Conservation (phyloP, 805 yeast genomes). For the Candida xyloterini region DNA sequence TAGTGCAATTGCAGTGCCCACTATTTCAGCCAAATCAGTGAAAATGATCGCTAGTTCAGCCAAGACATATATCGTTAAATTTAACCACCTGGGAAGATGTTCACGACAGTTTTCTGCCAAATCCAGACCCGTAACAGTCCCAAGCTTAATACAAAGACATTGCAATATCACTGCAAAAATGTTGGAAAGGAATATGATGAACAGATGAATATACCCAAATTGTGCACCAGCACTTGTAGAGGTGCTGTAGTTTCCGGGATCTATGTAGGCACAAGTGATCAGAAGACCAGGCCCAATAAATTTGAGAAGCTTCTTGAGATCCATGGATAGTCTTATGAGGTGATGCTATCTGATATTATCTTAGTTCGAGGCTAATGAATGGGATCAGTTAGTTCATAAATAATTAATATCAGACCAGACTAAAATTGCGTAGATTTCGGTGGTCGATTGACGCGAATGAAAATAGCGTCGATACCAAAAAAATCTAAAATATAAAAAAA, state of each 20-base stretch:
- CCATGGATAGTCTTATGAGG: conserved; percentile 8
- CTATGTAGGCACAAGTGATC: conserved; percentile 89
- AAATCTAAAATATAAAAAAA: neutral
- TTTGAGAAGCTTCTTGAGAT: conserved; percentile 47
- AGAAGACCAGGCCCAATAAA: conserved; percentile 87
- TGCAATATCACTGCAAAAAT: conserved; percentile 81
- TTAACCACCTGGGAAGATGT: conserved; percentile 66
- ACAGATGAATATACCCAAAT: conserved; percentile 68
- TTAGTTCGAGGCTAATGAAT: too few species aligned
- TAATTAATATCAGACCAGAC: neutral
- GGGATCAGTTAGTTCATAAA: too few species aligned
- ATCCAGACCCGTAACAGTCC: conserved; percentile 87
- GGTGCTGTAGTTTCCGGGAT: conserved; percentile 91
- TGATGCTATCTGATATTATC: too few species aligned
- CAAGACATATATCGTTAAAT: conserved; percentile 57
- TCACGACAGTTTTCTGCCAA: conserved; percentile 79
- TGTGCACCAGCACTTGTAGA: conserved; percentile 87
- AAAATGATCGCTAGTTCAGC: conserved; percentile 89
- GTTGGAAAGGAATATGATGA: conserved; percentile 73
- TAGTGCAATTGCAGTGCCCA: conserved; percentile 86
- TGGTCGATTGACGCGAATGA: neutral
- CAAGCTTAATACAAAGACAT: conserved; percentile 77
- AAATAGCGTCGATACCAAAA: neutral
- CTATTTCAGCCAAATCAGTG: conserved; percentile 91
- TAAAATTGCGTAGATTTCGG: neutral